Evolutionary conservation across 2,329 filamentous ascomycete genomes (phyloP).

Genomic region (Aspergillaceae sp.): DNA sequence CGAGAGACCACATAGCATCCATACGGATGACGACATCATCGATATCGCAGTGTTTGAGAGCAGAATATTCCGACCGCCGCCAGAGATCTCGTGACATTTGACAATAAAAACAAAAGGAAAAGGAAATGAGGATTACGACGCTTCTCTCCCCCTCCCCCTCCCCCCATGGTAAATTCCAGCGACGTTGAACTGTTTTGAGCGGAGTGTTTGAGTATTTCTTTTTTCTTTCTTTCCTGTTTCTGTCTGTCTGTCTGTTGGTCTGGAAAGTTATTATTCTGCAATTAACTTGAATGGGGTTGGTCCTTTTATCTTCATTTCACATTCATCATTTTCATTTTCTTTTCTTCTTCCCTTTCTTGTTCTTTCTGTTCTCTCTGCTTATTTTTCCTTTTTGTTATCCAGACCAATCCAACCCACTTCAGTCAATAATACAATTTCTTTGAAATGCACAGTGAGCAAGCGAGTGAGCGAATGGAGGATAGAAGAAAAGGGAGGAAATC

Average conservation of each 20-base stretch:
- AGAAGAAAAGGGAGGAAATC: too few relatives aligned
- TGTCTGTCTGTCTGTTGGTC: too few relatives aligned
- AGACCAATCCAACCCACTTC: too few relatives aligned
- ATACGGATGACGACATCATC: neutral
- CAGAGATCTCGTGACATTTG: constrained; percentile 15
- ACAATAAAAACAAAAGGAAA: constrained; percentile 1
- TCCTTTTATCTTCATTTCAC: constrained; percentile 9
- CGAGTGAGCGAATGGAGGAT: too few relatives aligned
- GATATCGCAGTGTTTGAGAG: neutral
- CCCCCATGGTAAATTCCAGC: constrained; percentile 14
- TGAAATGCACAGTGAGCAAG: too few relatives aligned
- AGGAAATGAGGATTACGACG: constrained; percentile 3
- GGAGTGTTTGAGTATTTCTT: constrained; percentile 7
- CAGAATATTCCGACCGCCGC: constrained; percentile 6
- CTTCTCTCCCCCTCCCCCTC: constrained; percentile 10
- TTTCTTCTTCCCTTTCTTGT: neutral
- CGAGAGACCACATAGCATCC: neutral
- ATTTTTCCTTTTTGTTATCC: neutral
- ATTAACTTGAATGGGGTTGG: constrained; percentile 7
- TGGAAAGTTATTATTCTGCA: too few relatives aligned
- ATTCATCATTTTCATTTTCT: constrained; percentile 7
- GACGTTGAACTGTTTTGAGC: constrained; percentile 10
- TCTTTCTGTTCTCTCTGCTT: too few relatives aligned
- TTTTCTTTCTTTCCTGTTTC: neutral
- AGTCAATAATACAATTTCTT: too few relatives aligned